A percentile compares a stretch with the other conserved stretches of the same genome.
phyloP scores from a whole-genome alignment of 2,329 filamentous ascomycete species.

The Penicillium corylophilum region DNA sequence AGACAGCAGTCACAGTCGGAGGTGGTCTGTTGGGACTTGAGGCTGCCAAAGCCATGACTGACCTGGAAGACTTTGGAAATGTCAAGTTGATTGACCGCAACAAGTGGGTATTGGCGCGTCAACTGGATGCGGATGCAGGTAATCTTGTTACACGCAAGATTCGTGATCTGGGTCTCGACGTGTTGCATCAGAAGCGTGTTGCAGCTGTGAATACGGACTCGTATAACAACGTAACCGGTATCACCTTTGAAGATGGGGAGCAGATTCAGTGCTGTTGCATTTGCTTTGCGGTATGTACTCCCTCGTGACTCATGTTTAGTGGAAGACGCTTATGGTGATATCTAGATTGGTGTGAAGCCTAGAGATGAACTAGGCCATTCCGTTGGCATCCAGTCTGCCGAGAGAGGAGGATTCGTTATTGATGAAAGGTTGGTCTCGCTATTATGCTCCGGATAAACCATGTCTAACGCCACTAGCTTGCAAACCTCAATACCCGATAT shows the following conservation, averaged over 20 bases:
- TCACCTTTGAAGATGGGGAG: constrained; percentile 79
- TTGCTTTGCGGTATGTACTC: constrained; percentile 67
- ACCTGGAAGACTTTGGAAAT: constrained; percentile 69
- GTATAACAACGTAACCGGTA: constrained; percentile 67
- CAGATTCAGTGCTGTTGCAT: constrained; percentile 74
- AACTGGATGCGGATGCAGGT: constrained; percentile 79
- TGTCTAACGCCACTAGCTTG: constrained; percentile 42
- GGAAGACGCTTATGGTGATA: neutral
- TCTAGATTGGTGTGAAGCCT: constrained; percentile 72
- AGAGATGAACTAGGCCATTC: constrained; percentile 72
- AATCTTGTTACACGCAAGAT: constrained; percentile 81
- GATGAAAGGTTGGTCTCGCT: constrained; percentile 33
- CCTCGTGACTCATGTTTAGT: neutral
- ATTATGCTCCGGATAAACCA: constrained; percentile 5
- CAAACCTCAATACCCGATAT: constrained; percentile 70
- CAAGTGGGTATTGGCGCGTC: constrained; percentile 76
- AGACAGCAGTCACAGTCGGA: constrained; percentile 74
- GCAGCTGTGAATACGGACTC: constrained; percentile 68
- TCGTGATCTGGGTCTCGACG: constrained; percentile 71
- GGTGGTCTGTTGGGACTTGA: constrained; percentile 83
- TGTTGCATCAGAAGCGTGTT: constrained; percentile 74
- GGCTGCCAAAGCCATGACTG: constrained; percentile 89
- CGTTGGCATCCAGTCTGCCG: constrained; percentile 70
- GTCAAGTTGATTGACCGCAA: constrained; percentile 82
- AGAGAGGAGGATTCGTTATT: constrained; percentile 69